Evolutionary conservation across 306 rosid genomes (phyloP), one percentile per base, ranked within the genome.

Genomic region (Hippophae tibetana): DNA sequence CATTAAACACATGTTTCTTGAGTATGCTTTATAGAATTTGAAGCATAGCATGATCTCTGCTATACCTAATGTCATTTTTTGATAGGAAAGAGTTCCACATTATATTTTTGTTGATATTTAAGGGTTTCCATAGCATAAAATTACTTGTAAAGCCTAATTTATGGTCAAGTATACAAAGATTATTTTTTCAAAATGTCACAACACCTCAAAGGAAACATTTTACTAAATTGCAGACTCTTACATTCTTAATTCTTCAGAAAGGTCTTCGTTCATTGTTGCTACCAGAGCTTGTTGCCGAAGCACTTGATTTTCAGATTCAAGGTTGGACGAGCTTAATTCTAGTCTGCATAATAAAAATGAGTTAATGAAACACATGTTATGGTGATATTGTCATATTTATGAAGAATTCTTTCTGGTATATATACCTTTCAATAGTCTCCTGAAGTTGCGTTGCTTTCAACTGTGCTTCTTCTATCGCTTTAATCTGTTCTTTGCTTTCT

Each of bases 221-320:
- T 44, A 25, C 44, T 40, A n/a, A 8, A 13, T 61, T 52, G 55
- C 3, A 49, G 47, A 26, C 54, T 60, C 86, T 75, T 74, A 89
- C 95, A 47, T 67, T 77, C 59, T 80, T 45, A 83, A 60, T 69
- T 85, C 97, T 74, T 89, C 90, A 10, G 83, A 79, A 55, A 83
- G 79, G 54, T 84, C 94, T 64, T 79, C 95, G 31, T 83, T 86
- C 60, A 72, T 69, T 3, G 95, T 76, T 68, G 86, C 84, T 58
- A 81, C 86, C 82, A 89, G 74, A 75, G 92, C 85, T 67, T 81
- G 82, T 57, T 83, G 95, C 65, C 97, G 88, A 13, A 89, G 90
- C 67, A 86, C 90, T 73, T 89, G 88, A 73, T 86, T 89, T 80
- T 85, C 95, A 0, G 97, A 83, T 75, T 86, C 95, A 11, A 86